These are phyloP conservation scores for Pelargonium citronellum DNA, from an alignment of 441 rosid species.

Conservation along the genomic window DNA sequence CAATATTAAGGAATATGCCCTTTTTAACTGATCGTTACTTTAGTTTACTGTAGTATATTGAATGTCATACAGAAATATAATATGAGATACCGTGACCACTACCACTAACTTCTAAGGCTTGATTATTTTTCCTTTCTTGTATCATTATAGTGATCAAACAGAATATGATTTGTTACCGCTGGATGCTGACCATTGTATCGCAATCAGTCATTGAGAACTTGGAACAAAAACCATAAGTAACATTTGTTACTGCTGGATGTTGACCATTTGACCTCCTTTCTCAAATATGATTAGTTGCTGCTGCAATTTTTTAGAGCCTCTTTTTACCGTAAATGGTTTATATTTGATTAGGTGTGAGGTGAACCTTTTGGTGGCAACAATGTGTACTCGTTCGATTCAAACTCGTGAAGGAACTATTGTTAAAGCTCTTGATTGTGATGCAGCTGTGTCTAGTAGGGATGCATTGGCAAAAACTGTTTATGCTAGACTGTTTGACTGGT, in stretches of 20 bases:
- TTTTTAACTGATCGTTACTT: not conserved
- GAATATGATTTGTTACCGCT: not conserved
- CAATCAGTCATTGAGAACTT: too few relatives aligned
- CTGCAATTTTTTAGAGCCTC: not conserved
- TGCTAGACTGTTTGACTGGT: conserved; percentile 94
- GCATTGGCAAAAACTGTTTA: conserved; percentile 93
- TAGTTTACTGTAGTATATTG: not conserved
- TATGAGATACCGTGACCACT: not conserved
- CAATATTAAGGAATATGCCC: not conserved
- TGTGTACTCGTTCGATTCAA: conserved; percentile 85
- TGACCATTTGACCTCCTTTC: not conserved
- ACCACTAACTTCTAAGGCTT: too few relatives aligned
- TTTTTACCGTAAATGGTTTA: not conserved
- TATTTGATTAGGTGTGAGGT: conserved; percentile 71
- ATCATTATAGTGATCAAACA: too few relatives aligned
- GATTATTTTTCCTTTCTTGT: too few relatives aligned
- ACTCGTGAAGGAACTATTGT: conserved; percentile 91
- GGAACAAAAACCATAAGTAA: too few relatives aligned
- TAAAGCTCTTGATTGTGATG: conserved; percentile 82
- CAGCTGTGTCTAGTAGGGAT: conserved; percentile 93
- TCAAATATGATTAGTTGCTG: not conserved
- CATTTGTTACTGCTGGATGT: not conserved
- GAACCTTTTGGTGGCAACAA: conserved; percentile 61
- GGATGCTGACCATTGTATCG: not conserved
- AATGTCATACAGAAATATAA: not conserved